Base-by-base conservation (phyloP, 1,284 basidiomycete genomes). In the Ustilago bromivora region DNA sequence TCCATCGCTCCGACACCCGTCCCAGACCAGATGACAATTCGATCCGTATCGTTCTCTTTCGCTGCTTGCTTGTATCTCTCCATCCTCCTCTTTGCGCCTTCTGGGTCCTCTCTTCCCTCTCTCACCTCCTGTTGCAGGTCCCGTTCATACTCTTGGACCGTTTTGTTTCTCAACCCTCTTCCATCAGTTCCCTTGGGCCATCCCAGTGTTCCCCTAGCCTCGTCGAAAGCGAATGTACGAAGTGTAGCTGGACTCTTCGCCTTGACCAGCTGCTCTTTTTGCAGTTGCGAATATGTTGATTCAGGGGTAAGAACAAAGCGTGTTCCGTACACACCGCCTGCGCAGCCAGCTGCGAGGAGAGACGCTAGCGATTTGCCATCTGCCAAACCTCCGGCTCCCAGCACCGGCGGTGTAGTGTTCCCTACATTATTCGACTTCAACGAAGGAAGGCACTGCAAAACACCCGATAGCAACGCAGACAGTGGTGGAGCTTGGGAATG, bases 101-200 rank as follows among this genome's bases (percentile, higher is more conserved):
- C 70, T 10, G 66, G 23, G 49, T 67, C 66, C 10, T 61, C 55
- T 23, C 61, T 57, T 1, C 67, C 65, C 2, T 61, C 32, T 13
- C 63, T 69, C 36, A 58, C 47, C 59, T 73, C 40, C 2, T 65
- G 54, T 19, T 61, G 49, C n/a, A 76, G 34, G n/a, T 75, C 82
- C 0, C 19, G 49, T 38, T 81, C 79, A 68, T 77, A 85, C 34
- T 84, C 82, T 31, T 66, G 66, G 4, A 85, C 82, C 1, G 84
- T 85, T 32, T 54, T 62, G 46, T 80, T 84, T 10, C 66, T 54
- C 28, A 86, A 31, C 0, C 83, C 84, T 35, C 84, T 52, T 1
- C 84, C 84, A 40, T 86, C 84, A 4, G 82, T 79, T 5, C 82
- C 82, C 7, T 63, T 35, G 6, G 84, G 84, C 84, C 84, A 86